Base-by-base conservation (phyloP, 2,329 filamentous ascomycete species). In the Chaetomium strumarium region DNA sequence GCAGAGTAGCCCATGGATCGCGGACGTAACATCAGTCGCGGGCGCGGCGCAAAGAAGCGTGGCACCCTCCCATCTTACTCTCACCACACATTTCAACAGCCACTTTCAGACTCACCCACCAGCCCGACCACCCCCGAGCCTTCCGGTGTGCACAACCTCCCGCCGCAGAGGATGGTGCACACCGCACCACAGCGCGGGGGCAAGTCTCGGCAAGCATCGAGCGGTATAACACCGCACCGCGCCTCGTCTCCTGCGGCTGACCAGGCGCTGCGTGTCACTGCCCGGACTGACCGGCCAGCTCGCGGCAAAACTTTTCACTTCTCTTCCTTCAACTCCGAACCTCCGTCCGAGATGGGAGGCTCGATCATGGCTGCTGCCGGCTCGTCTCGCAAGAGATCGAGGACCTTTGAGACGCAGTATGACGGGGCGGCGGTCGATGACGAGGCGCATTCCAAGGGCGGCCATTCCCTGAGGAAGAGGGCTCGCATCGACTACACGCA, bases 401-500 rank as follows among this genome's bases (percentile, higher is more conserved):
- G 71, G 46, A 72, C 69, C 49, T 71, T 73, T 61, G 73, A 75
- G 43, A 57, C 61, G n/a, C 67, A 67, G 48, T 61, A 63, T 37
- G 62, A 68, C 31, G 63, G 61, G 41, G 62, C 66, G 51, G 71
- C 67, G 51, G 71, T 67, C 13, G 70, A 72, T n/a, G 74, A 75
- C 41, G 76, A 78, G 19, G 68, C 71, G 36, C 69, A 74, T 57
- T 74, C 72, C 53, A 79, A 82, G 64, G 79, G 79, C 48, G 78
- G 79, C 45, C 79, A 81, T 66, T 79, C 78, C 33, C 72, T 83
- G 30, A 73, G 79, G 58, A 80, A 77, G 64, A 73, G 79, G 49
- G 70, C 75, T 47, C 77, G 77, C 53, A 72, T 82, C 57, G 78
- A 82, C 65, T 82, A 82, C 69, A 77, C 75, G 33, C 76, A 79